Conservation (phyloP, 805 yeast genomes). For the Myxozyma monticola region DNA sequence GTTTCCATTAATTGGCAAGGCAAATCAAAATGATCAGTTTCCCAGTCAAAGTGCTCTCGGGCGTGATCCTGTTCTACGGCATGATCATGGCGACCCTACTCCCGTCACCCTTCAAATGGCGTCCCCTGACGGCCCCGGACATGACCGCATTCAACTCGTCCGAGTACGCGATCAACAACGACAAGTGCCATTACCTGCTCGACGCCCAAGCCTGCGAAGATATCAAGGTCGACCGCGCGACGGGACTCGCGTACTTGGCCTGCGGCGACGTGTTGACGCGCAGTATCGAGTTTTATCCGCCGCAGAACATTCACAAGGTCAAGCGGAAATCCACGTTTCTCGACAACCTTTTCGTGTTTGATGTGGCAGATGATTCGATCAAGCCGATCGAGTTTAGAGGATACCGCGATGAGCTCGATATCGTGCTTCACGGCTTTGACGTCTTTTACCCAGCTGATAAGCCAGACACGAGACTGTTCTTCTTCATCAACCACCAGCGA, state of each 20-base stretch:
- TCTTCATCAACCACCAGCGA: constrained; percentile 19
- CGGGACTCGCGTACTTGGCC: constrained; percentile 16
- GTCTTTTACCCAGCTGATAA: constrained; percentile 10
- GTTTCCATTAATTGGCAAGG: no score
- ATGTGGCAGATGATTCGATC: constrained; percentile 1
- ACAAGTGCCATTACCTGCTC: constrained; percentile 1
- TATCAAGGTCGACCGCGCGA: constrained; percentile 10
- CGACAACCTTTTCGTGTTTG: constrained; percentile 8
- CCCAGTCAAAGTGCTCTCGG: background rate
- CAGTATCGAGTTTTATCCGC: constrained; percentile 13
- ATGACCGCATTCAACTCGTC: background rate
- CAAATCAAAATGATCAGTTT: background rate
- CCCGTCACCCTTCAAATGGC: background rate
- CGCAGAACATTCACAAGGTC: constrained; percentile 8
- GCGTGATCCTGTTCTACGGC: background rate
- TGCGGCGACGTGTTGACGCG: constrained; percentile 18
- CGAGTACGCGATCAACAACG: constrained; percentile 7
- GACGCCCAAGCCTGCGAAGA: constrained; percentile 21
- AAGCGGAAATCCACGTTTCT: background rate
- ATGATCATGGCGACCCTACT: background rate
- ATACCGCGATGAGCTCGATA: background rate
- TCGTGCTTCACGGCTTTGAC: constrained; percentile 14
- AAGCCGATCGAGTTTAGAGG: constrained; percentile 7
- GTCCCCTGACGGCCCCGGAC: background rate
- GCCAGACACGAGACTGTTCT: constrained; percentile 9